phyloP scores from a whole-genome alignment of 306 rosid species.

The Medicago truncatula region MtrunA17r5.0-ANR NC_053049.1:29066001-29066500 shows the following conservation, averaged over 20 bases:
- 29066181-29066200: conserved; percentile 11
- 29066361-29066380: conserved; percentile 23
- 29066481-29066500: neutral
- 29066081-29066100: neutral
- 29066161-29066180: conserved; percentile 23
- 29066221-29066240: conserved; percentile 24
- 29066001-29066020: neutral
- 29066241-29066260: conserved; percentile 51
- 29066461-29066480: neutral
- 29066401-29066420: neutral
- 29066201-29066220: conserved; percentile 23
- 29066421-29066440: neutral
- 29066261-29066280: conserved; percentile 71
- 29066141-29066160: conserved; percentile 25
- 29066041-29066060: neutral
- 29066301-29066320: conserved; percentile 73
- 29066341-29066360: conserved; percentile 77
- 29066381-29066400: conserved; percentile 20
- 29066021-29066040: neutral
- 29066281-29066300: conserved; percentile 71
- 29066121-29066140: conserved; percentile 49
- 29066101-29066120: conserved; percentile 38
- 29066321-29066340: conserved; percentile 64
- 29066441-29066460: neutral
- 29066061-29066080: neutral